phyloP scores from a whole-genome alignment of 140 eudicot species.

The Flaveria floridana region DNA sequence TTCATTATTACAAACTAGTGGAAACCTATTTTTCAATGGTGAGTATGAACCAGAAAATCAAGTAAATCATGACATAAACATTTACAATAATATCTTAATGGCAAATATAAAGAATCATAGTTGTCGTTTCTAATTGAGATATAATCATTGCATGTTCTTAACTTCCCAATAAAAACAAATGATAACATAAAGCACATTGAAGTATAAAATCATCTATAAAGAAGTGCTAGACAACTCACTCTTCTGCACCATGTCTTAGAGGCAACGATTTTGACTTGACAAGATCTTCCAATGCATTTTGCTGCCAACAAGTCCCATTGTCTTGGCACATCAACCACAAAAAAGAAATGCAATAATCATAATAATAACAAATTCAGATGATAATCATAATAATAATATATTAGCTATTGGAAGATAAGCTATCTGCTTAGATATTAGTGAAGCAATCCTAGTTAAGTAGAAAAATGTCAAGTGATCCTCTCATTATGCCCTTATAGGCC shows the following conservation, averaged over 20 bases:
- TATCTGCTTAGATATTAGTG: constrained; percentile 13
- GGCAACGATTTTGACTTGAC: constrained; percentile 67
- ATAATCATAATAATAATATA: background rate
- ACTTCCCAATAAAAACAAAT: constrained; percentile 1
- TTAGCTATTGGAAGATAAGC: background rate
- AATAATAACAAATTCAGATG: constrained; percentile 15
- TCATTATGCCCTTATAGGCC: constrained; percentile 10
- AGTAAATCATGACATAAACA: constrained; percentile 22
- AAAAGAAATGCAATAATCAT: constrained; percentile 25
- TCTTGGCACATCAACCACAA: constrained; percentile 34
- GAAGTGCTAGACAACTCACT: constrained; percentile 53
- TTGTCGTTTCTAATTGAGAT: background rate
- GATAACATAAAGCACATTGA: background rate
- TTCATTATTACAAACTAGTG: constrained; percentile 3
- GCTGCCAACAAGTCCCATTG: constrained; percentile 53
- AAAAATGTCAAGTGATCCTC: constrained; percentile 23
- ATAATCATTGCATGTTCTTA: constrained; percentile 9
- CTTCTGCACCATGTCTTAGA: constrained; percentile 90
- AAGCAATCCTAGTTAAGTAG: constrained; percentile 2
- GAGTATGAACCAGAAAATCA: constrained; percentile 17
- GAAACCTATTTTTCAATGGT: background rate
- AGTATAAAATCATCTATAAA: constrained; percentile 10
- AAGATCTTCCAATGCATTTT: constrained; percentile 83
- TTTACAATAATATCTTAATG: constrained; percentile 4
- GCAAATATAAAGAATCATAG: background rate